phyloP scores from a whole-genome alignment of 2,329 filamentous ascomycete species.

The Xylariaceae sp. region DNA sequence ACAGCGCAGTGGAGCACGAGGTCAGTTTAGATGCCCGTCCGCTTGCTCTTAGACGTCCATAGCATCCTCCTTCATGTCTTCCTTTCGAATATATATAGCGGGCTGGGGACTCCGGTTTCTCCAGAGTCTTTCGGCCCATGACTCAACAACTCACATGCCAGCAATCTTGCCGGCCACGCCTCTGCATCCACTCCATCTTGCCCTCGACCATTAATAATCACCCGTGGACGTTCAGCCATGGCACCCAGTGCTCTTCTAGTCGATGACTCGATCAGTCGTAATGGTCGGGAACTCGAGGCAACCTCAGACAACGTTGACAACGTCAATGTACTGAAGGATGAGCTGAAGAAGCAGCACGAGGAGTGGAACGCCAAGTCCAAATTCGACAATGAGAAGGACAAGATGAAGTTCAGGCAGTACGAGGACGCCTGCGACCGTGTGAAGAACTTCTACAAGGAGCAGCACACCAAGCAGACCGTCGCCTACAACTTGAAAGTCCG shows the following conservation, averaged over 20 bases:
- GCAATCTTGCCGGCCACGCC: neutral
- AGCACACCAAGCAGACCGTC: conserved; percentile 67
- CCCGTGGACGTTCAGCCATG: conserved; percentile 18
- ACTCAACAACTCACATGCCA: neutral
- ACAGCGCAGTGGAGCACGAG: conserved; percentile 15
- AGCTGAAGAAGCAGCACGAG: conserved; percentile 35
- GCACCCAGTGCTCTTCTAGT: conserved; percentile 28
- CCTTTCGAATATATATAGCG: conserved; percentile 14
- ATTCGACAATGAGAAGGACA: conserved; percentile 72
- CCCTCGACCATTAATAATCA: neutral
- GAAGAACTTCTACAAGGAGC: conserved; percentile 77
- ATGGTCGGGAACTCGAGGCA: conserved; percentile 38
- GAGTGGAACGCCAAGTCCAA: conserved; percentile 47
- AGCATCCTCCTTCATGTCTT: conserved; percentile 1
- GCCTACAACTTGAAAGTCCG: conserved; percentile 81
- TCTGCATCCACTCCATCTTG: neutral
- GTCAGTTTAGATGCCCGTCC: conserved; percentile 24
- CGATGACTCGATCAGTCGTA: conserved; percentile 27
- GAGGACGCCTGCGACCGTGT: conserved; percentile 77
- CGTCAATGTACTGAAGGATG: conserved; percentile 49
- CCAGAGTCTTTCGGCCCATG: neutral
- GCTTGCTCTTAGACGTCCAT: conserved; percentile 3
- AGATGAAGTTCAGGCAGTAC: conserved; percentile 76
- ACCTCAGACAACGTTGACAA: conserved; percentile 46
- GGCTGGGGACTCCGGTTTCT: conserved; percentile 2